Evolutionary conservation across 495 filamentous ascomycete genomes (phyloP).

Genomic region (Aspergillus hancockii): DNA sequence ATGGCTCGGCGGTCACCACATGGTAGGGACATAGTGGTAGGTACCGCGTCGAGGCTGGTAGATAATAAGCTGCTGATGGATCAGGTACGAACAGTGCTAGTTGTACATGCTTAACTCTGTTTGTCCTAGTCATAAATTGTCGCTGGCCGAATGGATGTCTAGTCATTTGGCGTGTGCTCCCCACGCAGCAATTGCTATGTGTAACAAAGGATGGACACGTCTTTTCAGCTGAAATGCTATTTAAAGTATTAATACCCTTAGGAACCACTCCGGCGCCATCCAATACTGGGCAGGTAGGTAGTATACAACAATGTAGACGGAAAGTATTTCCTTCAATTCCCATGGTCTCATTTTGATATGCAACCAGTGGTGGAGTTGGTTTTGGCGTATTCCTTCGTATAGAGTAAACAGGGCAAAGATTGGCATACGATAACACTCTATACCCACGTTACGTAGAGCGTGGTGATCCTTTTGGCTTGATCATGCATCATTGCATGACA

Average conservation of each 20-base stretch:
- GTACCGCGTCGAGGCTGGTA: background rate
- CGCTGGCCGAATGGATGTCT: background rate
- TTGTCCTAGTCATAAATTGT: too few relatives aligned
- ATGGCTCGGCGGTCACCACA: background rate
- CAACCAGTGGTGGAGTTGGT: background rate
- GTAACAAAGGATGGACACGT: background rate
- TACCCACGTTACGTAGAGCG: background rate
- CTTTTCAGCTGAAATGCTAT: background rate
- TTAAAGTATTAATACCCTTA: background rate
- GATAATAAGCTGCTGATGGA: slow-evolving; percentile 1
- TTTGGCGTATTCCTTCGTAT: background rate
- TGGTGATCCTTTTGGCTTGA: background rate
- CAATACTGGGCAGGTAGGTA: background rate
- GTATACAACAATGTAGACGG: background rate
- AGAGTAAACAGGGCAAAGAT: background rate
- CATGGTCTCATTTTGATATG: background rate
- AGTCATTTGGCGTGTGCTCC: background rate
- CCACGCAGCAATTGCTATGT: background rate
- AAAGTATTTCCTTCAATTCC: background rate
- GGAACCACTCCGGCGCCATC: background rate
- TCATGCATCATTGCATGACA: background rate
- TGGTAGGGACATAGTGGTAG: background rate
- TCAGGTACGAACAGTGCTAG: background rate
- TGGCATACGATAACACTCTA: background rate
- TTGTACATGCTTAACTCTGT: background rate